phyloP scores from a whole-genome alignment of 495 filamentous ascomycete genomes.

The Cetradonia linearis region DNA sequence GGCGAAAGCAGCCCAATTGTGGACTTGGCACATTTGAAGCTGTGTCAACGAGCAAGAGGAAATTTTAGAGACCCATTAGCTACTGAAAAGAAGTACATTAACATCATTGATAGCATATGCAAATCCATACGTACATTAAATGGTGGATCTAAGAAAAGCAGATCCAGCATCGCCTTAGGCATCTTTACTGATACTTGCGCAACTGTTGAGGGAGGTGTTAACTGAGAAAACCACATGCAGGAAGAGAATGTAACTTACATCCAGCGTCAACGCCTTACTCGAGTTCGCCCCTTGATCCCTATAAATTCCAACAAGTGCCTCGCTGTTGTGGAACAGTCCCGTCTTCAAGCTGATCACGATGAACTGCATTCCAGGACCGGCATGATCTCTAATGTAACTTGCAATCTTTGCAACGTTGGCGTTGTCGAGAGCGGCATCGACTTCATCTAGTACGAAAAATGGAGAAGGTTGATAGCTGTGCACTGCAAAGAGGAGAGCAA shows the following conservation, averaged over 20 bases:
- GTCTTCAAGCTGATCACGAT: conserved; percentile 95
- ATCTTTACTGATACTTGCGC: conserved; percentile 23
- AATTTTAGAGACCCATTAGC: not conserved
- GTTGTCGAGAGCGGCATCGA: conserved; percentile 94
- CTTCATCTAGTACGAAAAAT: conserved; percentile 98
- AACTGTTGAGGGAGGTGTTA: conserved; percentile 15
- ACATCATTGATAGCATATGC: not conserved
- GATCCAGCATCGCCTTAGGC: not conserved
- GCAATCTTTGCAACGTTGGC: conserved; percentile 92
- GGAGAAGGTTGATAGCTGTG: conserved; percentile 89
- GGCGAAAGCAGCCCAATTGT: not conserved
- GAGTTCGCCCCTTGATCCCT: conserved; percentile 87
- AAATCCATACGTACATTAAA: not conserved
- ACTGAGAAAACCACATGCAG: not conserved
- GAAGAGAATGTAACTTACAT: conserved; percentile 55
- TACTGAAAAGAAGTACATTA: not conserved
- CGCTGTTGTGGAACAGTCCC: conserved; percentile 84
- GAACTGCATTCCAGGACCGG: conserved; percentile 96
- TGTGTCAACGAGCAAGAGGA: not conserved
- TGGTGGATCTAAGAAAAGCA: not conserved
- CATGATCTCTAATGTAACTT: conserved; percentile 87
- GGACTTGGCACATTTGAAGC: not conserved
- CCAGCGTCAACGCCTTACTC: conserved; percentile 77
- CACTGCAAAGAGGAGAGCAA: conserved; percentile 90
- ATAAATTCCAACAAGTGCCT: conserved; percentile 90